A percentile compares a stretch with the other conserved stretches of the same genome.
Conservation (phyloP, 176 grass and related monocot species). For the Triticum timopheevii region DNA sequence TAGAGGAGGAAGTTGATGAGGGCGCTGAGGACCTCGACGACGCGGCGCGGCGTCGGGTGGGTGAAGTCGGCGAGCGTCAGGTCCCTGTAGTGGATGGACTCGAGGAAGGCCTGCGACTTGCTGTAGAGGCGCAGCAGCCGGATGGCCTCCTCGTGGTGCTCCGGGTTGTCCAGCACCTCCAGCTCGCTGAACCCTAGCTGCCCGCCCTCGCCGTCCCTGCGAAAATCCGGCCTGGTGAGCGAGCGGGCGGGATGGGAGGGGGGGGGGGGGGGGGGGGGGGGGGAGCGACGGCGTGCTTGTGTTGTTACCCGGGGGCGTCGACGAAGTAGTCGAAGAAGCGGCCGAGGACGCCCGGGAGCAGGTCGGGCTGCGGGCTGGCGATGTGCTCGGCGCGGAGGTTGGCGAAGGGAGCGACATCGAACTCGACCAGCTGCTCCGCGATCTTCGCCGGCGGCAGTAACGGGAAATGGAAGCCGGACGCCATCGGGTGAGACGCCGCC, state of each 20-base stretch:
- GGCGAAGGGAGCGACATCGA: constrained; percentile 30
- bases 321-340: constrained; percentile 32
- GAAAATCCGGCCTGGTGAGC: constrained; percentile 36
- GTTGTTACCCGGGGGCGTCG: constrained; percentile 12
- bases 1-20: constrained; percentile 41
- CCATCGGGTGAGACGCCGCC: background rate
- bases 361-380: no score
- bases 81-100: constrained; percentile 40
- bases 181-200: constrained; percentile 55
- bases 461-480: constrained; percentile 45
- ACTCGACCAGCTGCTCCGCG: background rate
- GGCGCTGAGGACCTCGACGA: no score
- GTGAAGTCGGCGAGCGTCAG: constrained; percentile 59
- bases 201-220: background rate
- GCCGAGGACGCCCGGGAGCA: no score
- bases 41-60: constrained; percentile 27
- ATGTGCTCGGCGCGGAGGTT: constrained; percentile 22
- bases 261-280: no score
- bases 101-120: constrained; percentile 41
- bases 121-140: constrained; percentile 20
- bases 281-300: background rate
- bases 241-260: background rate
- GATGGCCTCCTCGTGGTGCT: constrained; percentile 1
- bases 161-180: no score
- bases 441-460: constrained; percentile 32